Conservation (phyloP, 371 early-diverging fungal genomes). For the Homolaphlyctis polyrhiza region DNA sequence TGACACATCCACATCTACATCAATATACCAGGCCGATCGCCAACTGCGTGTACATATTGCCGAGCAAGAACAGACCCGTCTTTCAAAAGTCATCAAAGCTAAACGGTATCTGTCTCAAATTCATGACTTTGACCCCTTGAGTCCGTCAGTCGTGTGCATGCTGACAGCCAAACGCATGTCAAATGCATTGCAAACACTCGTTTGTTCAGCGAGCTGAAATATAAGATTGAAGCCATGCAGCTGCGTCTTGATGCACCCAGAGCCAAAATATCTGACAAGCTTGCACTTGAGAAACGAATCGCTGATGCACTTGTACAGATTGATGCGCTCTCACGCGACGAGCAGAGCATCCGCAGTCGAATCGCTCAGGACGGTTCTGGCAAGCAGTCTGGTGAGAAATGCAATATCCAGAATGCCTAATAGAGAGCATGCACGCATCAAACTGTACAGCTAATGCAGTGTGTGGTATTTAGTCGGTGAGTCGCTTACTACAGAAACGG, state of each 20-base stretch:
- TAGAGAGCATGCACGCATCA: no score
- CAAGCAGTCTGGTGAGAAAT: no score
- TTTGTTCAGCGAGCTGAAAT: neutral
- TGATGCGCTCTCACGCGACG: neutral
- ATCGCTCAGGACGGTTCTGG: neutral
- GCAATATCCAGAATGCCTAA: no score
- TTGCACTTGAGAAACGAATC: neutral
- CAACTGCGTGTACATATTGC: neutral
- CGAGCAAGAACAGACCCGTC: neutral
- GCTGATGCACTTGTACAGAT: neutral
- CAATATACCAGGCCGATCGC: neutral
- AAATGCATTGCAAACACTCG: no score
- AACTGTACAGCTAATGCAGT: no score
- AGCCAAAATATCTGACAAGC: neutral
- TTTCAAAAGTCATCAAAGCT: neutral
- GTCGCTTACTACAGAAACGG: conserved; percentile 43
- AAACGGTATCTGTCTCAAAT: neutral
- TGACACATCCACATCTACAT: no score
- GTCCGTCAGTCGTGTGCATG: no score
- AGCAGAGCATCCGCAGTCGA: neutral
- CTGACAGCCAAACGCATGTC: no score
- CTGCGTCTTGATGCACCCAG: neutral
- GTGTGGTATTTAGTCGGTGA: no score
- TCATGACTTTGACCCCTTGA: no score
- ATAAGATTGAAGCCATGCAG: neutral